These are phyloP conservation scores for Skeletonema menzelii DNA, from an alignment of 108 stramenopile genomes.

Conservation along the genomic window DNA sequence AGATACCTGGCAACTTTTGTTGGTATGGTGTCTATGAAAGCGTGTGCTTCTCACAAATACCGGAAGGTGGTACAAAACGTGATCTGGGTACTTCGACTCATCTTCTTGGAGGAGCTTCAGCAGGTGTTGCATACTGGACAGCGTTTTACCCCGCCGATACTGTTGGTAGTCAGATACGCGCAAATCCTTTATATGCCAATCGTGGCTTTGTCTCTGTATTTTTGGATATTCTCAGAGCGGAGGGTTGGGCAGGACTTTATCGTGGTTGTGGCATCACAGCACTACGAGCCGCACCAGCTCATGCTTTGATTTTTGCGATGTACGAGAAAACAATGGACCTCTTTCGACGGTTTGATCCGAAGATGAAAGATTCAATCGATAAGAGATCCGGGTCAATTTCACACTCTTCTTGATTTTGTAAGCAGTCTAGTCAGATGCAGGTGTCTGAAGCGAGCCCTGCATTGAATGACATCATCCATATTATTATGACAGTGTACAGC, in stretches of 20 bases:
- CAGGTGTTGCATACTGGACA: conserved; percentile 57
- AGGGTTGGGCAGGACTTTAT: conserved; percentile 41
- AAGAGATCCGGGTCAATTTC: conserved; percentile 33
- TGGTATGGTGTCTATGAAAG: conserved; percentile 57
- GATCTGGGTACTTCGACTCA: conserved; percentile 46
- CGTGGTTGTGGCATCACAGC: conserved; percentile 54
- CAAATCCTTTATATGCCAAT: conserved; percentile 40
- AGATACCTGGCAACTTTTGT: conserved; percentile 50
- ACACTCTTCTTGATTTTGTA: conserved; percentile 16
- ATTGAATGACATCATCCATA: background rate
- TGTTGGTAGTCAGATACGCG: conserved; percentile 43
- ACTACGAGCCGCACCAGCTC: conserved; percentile 50
- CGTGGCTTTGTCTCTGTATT: conserved; percentile 32
- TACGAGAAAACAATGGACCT: conserved; percentile 51
- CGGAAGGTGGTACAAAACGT: conserved; percentile 51
- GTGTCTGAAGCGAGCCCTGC: too few species aligned
- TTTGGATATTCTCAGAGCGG: conserved; percentile 18
- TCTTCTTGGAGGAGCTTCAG: conserved; percentile 46
- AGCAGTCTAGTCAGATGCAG: background rate
- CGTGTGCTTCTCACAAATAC: conserved; percentile 49
- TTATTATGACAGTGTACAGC: too few species aligned
- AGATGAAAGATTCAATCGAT: conserved; percentile 16
- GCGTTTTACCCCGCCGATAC: conserved; percentile 60
- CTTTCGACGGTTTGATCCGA: conserved; percentile 31
- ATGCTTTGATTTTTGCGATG: conserved; percentile 54